A percentile compares a stretch with the other conserved stretches of the same genome.
Evolutionary conservation across 116 monocot species (phyloP).

Genomic region (Iris pallida): DNA sequence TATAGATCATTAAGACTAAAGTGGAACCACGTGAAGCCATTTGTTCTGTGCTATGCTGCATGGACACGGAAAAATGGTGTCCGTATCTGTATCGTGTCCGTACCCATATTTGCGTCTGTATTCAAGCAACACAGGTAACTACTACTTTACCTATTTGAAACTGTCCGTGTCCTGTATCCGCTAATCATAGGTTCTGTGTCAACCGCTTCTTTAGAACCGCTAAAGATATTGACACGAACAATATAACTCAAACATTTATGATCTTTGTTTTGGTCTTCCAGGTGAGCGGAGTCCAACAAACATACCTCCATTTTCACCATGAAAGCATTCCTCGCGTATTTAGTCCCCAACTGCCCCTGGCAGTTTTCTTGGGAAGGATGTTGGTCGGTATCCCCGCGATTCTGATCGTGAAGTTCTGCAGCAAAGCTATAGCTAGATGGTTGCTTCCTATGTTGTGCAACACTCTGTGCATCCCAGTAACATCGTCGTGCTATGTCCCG

Average conservation of each 20-base stretch:
- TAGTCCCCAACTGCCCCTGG: conserved; percentile 29
- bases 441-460: conserved; percentile 70
- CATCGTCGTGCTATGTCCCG: conserved; percentile 71
- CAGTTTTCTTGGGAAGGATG: conserved; percentile 39
- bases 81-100: too few species aligned
- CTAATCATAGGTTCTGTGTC: too few species aligned
- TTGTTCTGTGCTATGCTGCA: too few species aligned
- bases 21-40: too few species aligned
- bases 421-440: conserved; percentile 89
- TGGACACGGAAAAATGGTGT: too few species aligned
- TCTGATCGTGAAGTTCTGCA: conserved; percentile 81
- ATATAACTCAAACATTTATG: background rate
- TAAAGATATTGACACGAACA: too few species aligned
- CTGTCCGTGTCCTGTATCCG: too few species aligned
- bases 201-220: too few species aligned
- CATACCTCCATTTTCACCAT: conserved; percentile 48
- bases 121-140: too few species aligned
- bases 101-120: too few species aligned
- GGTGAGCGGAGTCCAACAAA: conserved; percentile 79
- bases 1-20: too few species aligned
- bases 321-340: conserved; percentile 44
- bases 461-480: conserved; percentile 63
- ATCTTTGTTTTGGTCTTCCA: conserved; percentile 11
- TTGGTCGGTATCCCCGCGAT: conserved; percentile 77
- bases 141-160: too few species aligned